phyloP scores from a whole-genome alignment of 331 rosid species.

The Stylosanthes scabra region DNA sequence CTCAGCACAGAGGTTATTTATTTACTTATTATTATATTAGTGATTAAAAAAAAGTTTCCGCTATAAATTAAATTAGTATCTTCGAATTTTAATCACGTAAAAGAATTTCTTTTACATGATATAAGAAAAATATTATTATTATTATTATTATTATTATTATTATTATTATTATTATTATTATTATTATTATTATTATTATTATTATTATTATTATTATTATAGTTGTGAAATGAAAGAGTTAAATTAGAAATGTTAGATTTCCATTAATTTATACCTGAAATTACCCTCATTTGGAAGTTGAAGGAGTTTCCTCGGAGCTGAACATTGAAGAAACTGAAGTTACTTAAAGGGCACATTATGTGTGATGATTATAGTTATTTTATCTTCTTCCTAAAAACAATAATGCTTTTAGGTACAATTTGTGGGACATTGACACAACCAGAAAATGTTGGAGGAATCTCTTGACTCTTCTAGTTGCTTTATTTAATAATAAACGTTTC shows the following conservation, averaged over 20 bases:
- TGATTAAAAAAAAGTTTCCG: too few relatives aligned
- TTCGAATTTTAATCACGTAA: too few relatives aligned
- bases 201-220: too few relatives aligned
- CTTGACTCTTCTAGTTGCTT: neutral
- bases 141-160: too few relatives aligned
- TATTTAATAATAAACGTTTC: conserved; percentile 1
- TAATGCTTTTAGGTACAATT: conserved; percentile 32
- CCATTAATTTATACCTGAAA: neutral
- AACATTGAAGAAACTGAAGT: conserved; percentile 21
- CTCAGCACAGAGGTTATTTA: too few relatives aligned
- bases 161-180: too few relatives aligned
- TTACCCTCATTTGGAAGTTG: conserved; percentile 11
- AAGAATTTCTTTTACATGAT: too few relatives aligned
- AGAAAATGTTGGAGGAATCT: conserved; percentile 22
- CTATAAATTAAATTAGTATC: too few relatives aligned
- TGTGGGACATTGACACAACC: conserved; percentile 25
- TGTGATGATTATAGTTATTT: conserved; percentile 2
- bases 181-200: too few relatives aligned
- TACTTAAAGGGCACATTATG: neutral
- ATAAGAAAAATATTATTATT: too few relatives aligned
- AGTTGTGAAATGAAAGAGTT: too few relatives aligned
- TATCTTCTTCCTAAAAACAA: conserved; percentile 10
- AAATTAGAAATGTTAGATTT: neutral
- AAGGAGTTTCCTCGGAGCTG: conserved; percentile 16
- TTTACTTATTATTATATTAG: too few relatives aligned